These are phyloP conservation scores for Geotrichum fermentans DNA, from an alignment of 1,139 yeast species.

Conservation along the genomic window DNA sequence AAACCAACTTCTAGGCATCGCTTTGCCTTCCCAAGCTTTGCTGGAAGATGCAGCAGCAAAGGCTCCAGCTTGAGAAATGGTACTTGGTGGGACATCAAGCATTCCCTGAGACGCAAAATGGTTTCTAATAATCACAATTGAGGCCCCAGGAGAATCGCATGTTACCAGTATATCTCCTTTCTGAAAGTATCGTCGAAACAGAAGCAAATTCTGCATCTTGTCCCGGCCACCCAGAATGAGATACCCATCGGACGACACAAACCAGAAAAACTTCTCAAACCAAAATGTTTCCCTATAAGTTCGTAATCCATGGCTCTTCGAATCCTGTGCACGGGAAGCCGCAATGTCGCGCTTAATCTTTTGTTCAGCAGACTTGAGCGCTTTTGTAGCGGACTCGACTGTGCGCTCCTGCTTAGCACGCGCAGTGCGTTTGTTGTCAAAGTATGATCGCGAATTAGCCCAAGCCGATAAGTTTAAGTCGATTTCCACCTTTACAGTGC, in stretches of 20 bases:
- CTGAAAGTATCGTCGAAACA: slow-evolving; percentile 70
- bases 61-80: slow-evolving; percentile 85
- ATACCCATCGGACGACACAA: slow-evolving; percentile 82
- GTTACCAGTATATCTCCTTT: slow-evolving; percentile 68
- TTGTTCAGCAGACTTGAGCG: slow-evolving; percentile 78
- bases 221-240: slow-evolving; percentile 85
- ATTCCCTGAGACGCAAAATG: slow-evolving; percentile 40
- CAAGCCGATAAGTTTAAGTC: slow-evolving; percentile 71
- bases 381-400: slow-evolving; percentile 69
- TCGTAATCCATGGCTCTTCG: slow-evolving; percentile 50
- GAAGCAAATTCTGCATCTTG: slow-evolving; percentile 73
- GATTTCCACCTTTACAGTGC: slow-evolving; percentile 52
- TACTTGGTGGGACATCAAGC: slow-evolving; percentile 65
- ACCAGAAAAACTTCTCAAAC: slow-evolving; percentile 95
- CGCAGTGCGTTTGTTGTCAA: slow-evolving; percentile 72
- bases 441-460: slow-evolving; percentile 87
- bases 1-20: slow-evolving; percentile 66
- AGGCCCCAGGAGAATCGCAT: slow-evolving; percentile 69
- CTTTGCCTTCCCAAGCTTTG: slow-evolving; percentile 84
- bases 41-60: slow-evolving; percentile 70
- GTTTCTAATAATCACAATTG: slow-evolving; percentile 75
- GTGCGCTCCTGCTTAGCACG: slow-evolving; percentile 77
- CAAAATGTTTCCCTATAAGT: slow-evolving; percentile 70
- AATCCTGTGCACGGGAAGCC: slow-evolving; percentile 59
- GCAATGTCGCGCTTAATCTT: slow-evolving; percentile 71